These are phyloP conservation scores for Phlebopus sp. DNA, from an alignment of 1,284 basidiomycete genomes.

Conservation along the genomic window DNA sequence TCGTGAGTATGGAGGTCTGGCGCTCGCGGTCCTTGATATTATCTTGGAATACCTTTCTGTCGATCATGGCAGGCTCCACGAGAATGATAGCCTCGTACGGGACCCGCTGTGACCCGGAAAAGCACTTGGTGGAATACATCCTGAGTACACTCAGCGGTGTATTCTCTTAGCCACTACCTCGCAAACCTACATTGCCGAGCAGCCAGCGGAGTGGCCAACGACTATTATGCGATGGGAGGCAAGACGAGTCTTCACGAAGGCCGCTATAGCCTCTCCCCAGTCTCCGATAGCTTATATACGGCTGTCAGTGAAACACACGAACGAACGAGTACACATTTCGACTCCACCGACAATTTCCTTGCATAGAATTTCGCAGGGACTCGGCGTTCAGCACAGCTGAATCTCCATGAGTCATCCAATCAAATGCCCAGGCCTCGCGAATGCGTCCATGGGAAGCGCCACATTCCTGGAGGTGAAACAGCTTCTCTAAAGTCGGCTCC, in stretches of 20 bases:
- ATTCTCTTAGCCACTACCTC: neutral
- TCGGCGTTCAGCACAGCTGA: slow-evolving; percentile 22
- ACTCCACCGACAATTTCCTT: slow-evolving; percentile 15
- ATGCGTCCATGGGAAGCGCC: slow-evolving; percentile 7
- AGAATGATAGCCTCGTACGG: slow-evolving; percentile 6
- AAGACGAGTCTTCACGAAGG: slow-evolving; percentile 12
- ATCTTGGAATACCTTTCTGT: slow-evolving; percentile 3
- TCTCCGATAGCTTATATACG: slow-evolving; percentile 14
- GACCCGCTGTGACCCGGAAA: neutral
- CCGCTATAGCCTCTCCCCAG: slow-evolving; percentile 15
- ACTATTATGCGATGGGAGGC: slow-evolving; percentile 18
- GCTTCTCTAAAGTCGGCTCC: slow-evolving; percentile 23
- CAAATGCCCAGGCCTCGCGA: slow-evolving; percentile 32
- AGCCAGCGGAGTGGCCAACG: slow-evolving; percentile 27
- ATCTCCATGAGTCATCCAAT: slow-evolving; percentile 31
- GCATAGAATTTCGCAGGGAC: slow-evolving; percentile 7
- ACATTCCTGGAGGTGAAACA: slow-evolving; percentile 16
- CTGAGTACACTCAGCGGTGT: neutral
- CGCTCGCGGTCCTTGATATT: slow-evolving; percentile 3
- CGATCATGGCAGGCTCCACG: slow-evolving; percentile 6
- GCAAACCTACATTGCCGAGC: slow-evolving; percentile 19
- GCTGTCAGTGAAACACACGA: neutral
- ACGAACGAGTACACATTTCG: neutral
- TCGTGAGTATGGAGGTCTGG: slow-evolving; percentile 2
- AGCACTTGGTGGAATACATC: slow-evolving; percentile 6